Base-by-base conservation (phyloP, 768 basidiomycete species). In the Trametes coccinea region DNA sequence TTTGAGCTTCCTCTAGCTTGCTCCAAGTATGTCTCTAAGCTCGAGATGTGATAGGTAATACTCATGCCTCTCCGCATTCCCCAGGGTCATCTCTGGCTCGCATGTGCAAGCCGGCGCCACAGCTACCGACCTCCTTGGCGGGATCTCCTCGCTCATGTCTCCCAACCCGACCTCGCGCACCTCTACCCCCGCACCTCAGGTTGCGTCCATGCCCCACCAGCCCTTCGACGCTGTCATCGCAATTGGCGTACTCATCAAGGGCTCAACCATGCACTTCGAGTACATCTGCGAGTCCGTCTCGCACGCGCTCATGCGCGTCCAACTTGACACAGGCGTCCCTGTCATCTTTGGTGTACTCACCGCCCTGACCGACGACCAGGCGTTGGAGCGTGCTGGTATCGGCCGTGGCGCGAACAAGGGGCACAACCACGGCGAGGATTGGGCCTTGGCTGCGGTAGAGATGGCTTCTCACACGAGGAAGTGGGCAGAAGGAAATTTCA, bases 211-310 rank as follows among this genome's bases (percentile, higher is more conserved):
- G 41, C 81, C 83, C 44, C 75, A 71, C 14, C 80, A 82, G 56
- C 89, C 96, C 0, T 98, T 98, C 68, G 90, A 96, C 73, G 97
- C 95, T 13, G 88, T 97, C 65, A 96, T 99, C 73, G 95, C 97
- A 55, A 93, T 98, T 70, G 97, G 97, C 13, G 94, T 96, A 40
- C 88, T 99, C 72, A 97, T 99, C 81, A 99, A 99, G 74, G 96
- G 97, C 54, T 81, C 86, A 0, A 98, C 97, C 16, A 97, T 97
- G 94, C 97, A 99, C 78, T 99, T 98, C 75, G 97, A 99, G 75
- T 99, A 99, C 82, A 99, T 98, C 74, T 92, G 85, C 75, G 94
- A 98, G 69, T 85, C 87, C 62, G 95, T 98, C 61, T 87, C 93
- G 44, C 91, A 98, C 68, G 95, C 88, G 46, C 80, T 99, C 65